Conservation (phyloP, 371 early-diverging fungal species). For the Mycotypha africana region DNA sequence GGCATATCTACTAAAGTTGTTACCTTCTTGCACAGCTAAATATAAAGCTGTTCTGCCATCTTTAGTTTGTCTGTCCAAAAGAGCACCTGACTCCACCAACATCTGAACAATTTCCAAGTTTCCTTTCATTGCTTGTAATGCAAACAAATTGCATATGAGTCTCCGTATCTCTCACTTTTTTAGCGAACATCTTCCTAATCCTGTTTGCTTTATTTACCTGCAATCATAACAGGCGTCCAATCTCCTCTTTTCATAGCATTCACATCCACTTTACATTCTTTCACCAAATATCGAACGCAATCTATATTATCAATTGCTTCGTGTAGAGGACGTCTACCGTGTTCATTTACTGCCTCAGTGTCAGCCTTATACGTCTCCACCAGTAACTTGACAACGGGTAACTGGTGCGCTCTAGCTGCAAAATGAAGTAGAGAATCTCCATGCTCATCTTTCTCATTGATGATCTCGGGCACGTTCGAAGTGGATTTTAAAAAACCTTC, state of each 20-base stretch:
- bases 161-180: no score
- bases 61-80: conserved; percentile 28
- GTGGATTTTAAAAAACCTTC: no score
- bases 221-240: conserved; percentile 52
- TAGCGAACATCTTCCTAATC: no score
- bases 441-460: conserved; percentile 29
- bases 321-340: conserved; percentile 46
- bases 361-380: conserved; percentile 27
- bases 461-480: no score
- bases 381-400: conserved; percentile 22
- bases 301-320: conserved; percentile 45
- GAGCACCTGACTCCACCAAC: conserved; percentile 27
- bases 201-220: conserved; percentile 16
- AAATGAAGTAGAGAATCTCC: conserved; percentile 48
- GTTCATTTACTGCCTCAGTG: conserved; percentile 37
- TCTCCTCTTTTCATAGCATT: conserved; percentile 50
- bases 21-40: conserved; percentile 46
- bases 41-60: conserved; percentile 51
- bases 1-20: not conserved
- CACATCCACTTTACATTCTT: conserved; percentile 29
- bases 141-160: no score
- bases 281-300: conserved; percentile 27
- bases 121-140: conserved; percentile 50
- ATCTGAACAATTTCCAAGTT: conserved; percentile 26
- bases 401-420: conserved; percentile 35